Conservation (phyloP, 2,329 filamentous ascomycete genomes). For the Pestalotiopsis sp. region DNA sequence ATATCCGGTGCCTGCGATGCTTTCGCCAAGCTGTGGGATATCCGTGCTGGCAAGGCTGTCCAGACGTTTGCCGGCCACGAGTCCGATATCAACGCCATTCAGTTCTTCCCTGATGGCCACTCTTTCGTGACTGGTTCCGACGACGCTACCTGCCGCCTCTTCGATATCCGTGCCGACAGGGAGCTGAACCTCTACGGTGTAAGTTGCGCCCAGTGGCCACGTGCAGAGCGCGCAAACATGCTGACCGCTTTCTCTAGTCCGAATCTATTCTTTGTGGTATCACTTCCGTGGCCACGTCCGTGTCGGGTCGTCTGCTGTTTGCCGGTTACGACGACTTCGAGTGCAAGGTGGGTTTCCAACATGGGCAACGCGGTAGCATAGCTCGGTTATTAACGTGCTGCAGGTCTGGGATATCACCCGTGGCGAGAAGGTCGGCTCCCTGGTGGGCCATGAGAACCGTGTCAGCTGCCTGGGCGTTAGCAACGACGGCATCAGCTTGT, state of each 20-base stretch:
- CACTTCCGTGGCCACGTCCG: conserved; percentile 96
- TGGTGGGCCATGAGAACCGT: conserved; percentile 97
- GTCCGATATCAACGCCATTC: conserved; percentile 98
- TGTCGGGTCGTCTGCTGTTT: conserved; percentile 92
- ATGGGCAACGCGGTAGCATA: not conserved
- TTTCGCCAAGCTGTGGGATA: conserved; percentile 98
- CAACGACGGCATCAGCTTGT: conserved; percentile 98
- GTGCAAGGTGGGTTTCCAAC: conserved; percentile 80
- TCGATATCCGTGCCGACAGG: conserved; percentile 95
- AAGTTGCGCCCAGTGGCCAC: conserved; percentile 34
- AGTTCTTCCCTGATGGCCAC: conserved; percentile 98
- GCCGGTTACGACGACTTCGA: conserved; percentile 99
- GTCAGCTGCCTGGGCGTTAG: conserved; percentile 98
- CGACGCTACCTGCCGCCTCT: conserved; percentile 94
- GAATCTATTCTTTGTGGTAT: conserved; percentile 97
- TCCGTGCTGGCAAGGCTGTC: conserved; percentile 94
- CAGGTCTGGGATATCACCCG: conserved; percentile 98
- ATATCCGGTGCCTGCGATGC: conserved; percentile 99
- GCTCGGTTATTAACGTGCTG: not conserved
- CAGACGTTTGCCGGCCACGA: conserved; percentile 99
- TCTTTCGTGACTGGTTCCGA: conserved; percentile 98
- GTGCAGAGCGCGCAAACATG: conserved; percentile 13
- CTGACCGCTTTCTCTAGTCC: conserved; percentile 60
- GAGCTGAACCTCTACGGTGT: conserved; percentile 71
- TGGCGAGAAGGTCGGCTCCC: conserved; percentile 93